Evolutionary conservation across 106 monocot species (phyloP).

Genomic region (Acorus calamus): DNA sequence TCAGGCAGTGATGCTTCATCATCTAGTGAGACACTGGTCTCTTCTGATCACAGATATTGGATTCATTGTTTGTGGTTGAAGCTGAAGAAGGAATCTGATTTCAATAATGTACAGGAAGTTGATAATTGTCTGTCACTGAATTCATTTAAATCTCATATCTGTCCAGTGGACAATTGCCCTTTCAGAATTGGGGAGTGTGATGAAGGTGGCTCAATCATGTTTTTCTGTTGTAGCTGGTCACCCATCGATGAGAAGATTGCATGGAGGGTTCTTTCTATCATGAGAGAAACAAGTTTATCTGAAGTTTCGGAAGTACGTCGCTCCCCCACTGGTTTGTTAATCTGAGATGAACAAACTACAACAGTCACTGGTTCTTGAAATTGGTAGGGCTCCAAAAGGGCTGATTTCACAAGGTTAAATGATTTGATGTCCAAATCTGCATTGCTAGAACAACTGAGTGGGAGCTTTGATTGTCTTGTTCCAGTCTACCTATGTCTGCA

Average conservation of each 20-base stretch:
- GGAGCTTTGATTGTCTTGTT: too few relatives aligned
- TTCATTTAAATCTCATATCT: slow-evolving; percentile 28
- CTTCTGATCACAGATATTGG: neutral
- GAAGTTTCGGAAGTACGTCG: neutral
- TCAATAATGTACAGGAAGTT: slow-evolving; percentile 8
- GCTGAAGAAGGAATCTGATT: slow-evolving; percentile 16
- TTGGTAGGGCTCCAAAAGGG: too few relatives aligned
- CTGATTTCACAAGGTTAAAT: too few relatives aligned
- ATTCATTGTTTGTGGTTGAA: slow-evolving; percentile 23
- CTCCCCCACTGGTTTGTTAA: too few relatives aligned
- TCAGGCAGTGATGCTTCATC: neutral
- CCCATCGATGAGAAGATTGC: slow-evolving; percentile 46
- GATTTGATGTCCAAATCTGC: too few relatives aligned
- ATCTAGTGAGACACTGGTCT: neutral
- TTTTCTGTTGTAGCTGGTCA: slow-evolving; percentile 67
- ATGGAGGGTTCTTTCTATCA: slow-evolving; percentile 26
- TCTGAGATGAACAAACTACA: too few relatives aligned
- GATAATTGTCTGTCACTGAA: slow-evolving; percentile 26
- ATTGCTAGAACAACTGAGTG: too few relatives aligned
- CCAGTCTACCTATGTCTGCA: too few relatives aligned
- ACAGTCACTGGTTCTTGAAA: too few relatives aligned
- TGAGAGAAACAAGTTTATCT: slow-evolving; percentile 12
- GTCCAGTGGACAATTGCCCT: slow-evolving; percentile 34
- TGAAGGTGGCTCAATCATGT: slow-evolving; percentile 8
- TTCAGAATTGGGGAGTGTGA: slow-evolving; percentile 11